Evolutionary conservation across 495 filamentous ascomycete genomes (phyloP).

Genomic region (Umbilicaria muhlenbergii): DNA sequence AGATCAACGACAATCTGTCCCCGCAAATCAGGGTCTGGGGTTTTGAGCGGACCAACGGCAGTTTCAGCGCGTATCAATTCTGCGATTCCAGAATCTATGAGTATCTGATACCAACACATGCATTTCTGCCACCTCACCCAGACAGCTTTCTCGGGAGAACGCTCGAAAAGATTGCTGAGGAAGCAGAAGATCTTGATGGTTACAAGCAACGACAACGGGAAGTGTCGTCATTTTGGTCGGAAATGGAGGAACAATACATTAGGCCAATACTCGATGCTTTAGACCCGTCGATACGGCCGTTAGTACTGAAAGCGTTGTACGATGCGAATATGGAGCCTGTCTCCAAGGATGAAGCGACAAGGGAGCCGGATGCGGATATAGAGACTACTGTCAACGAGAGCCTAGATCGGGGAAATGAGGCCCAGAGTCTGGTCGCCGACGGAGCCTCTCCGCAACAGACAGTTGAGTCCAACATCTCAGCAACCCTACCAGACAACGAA

Average conservation of each 20-base stretch:
- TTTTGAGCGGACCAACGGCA: slow-evolving; percentile 63
- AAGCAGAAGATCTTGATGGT: slow-evolving; percentile 50
- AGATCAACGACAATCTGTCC: slow-evolving; percentile 74
- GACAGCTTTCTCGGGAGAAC: slow-evolving; percentile 69
- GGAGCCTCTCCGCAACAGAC: no score
- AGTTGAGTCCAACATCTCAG: no score
- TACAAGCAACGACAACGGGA: slow-evolving; percentile 57
- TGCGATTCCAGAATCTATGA: slow-evolving; percentile 94
- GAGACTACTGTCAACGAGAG: no score
- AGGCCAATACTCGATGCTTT: slow-evolving; percentile 51
- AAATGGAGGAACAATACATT: slow-evolving; percentile 59
- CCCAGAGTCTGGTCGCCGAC: no score
- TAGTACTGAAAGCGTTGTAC: slow-evolving; percentile 26
- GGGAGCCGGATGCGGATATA: no score
- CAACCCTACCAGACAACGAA: neutral
- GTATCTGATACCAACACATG: slow-evolving; percentile 84
- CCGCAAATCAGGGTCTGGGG: slow-evolving; percentile 91
- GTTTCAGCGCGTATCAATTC: slow-evolving; percentile 81
- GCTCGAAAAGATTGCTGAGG: slow-evolving; percentile 53
- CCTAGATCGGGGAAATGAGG: no score
- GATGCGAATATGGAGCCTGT: slow-evolving; percentile 14
- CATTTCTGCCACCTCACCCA: slow-evolving; percentile 82
- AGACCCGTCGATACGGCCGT: slow-evolving; percentile 24
- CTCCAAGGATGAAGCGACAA: no score
- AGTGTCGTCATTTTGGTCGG: slow-evolving; percentile 63